Evolutionary conservation across 352 stramenopile genomes (phyloP).

Genomic region (Phytopythium boreale): DNA sequence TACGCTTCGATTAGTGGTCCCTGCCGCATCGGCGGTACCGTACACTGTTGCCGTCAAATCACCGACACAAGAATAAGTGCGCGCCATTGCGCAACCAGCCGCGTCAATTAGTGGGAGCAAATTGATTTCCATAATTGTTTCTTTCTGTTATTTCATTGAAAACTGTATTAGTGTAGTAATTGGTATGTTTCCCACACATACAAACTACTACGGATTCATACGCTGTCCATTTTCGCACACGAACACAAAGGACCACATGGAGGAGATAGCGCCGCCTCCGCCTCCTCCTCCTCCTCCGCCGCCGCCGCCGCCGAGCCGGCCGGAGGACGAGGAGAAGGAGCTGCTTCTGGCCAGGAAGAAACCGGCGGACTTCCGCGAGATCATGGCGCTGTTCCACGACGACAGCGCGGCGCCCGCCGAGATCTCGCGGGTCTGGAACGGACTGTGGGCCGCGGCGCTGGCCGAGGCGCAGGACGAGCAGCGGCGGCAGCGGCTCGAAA

Average conservation of each 20-base stretch:
- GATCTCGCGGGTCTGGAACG: constrained; percentile 28
- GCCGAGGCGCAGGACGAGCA: constrained; percentile 62
- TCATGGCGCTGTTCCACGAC: constrained; percentile 60
- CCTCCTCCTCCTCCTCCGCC: constrained; percentile 37
- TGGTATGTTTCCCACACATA: too few relatives aligned
- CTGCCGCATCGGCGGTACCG: background rate
- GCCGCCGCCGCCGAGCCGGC: constrained; percentile 24
- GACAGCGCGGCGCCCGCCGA: constrained; percentile 14
- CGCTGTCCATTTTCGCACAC: too few relatives aligned
- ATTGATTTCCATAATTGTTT: too few relatives aligned
- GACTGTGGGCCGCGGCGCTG: constrained; percentile 49
- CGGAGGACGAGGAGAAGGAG: constrained; percentile 26
- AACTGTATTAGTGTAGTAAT: too few relatives aligned
- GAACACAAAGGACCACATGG: background rate
- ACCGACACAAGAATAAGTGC: background rate
- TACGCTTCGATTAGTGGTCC: constrained; percentile 1
- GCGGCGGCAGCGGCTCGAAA: constrained; percentile 36
- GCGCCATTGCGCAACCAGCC: background rate
- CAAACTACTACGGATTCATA: too few relatives aligned
- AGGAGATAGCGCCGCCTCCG: constrained; percentile 20
- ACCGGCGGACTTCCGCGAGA: constrained; percentile 66
- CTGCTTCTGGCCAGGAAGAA: constrained; percentile 20
- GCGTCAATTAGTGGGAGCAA: too few relatives aligned
- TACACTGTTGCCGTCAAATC: background rate
- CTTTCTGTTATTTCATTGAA: too few relatives aligned